Evolutionary conservation across 1,139 yeast genomes (phyloP), one percentile per base, ranked within the genome.

Genomic region (Kurtzmaniella quercitrusa): DNA sequence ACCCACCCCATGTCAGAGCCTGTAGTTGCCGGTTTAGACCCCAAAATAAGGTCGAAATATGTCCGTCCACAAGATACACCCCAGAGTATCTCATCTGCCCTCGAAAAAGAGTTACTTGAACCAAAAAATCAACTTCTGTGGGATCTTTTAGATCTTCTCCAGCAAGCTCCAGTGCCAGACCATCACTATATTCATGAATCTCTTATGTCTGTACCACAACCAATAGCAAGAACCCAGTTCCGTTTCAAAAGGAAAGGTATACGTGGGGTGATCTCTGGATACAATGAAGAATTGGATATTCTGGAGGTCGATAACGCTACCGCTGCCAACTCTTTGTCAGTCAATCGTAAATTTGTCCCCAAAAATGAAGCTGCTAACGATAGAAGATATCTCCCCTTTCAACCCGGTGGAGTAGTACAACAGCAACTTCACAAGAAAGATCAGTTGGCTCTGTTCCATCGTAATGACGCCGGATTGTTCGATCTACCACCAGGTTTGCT

Each of bases 401-500:
- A 86, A 43, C 98, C 98, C 0, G 98, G 98, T 51, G 98, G 98
- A 2, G 60, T 88, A 15, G 63, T 81, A 50, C 67, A 66, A 34
- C 65, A 59, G 40, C 50, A 56, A 12, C 54, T 55, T 27, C 39
- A 40, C 25, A 52, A 60, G 2, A 63, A 60, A 14, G 68, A 65
- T 37, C 60, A 64, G 43, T 60, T 75, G 0, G 65, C 68, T 34
- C 56, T 69, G 25, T 63, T 89, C 43, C 95, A 85, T 55, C 75
- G 84, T 55, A 93, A 86, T 56, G 70, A 69, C 1, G 41, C 17
- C 68, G 98, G 98, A 0, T 62, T 93, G 38, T 87, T 83, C 57
- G 95, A 88, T 58, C 65, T 80, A 1, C 94, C 98, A 0, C 94
- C 85, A 21, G 96, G 97, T 0, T 72, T 93, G 46, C 58, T 77